Conservation (phyloP, 805 yeast species). For the Pichia ethanolica region DNA sequence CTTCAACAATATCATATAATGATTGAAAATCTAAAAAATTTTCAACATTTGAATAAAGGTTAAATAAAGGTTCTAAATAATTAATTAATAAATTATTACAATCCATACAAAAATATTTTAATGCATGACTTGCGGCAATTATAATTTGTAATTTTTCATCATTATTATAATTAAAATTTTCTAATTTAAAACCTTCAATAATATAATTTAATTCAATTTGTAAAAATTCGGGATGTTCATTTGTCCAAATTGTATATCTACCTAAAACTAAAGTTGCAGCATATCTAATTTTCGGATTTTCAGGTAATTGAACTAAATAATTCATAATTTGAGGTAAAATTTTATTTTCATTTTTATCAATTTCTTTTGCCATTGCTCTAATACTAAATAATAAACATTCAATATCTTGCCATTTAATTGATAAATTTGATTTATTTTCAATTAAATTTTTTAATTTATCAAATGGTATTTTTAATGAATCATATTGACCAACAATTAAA, state of each 20-base stretch:
- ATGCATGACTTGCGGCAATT: slow-evolving; percentile 86
- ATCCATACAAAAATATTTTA: slow-evolving; percentile 92
- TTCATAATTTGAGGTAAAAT: slow-evolving; percentile 75
- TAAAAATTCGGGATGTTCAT: slow-evolving; percentile 72
- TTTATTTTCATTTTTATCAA: slow-evolving; percentile 53
- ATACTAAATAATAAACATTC: slow-evolving; percentile 88
- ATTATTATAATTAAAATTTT: slow-evolving; percentile 6
- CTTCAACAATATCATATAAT: slow-evolving; percentile 76
- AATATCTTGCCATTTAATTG: slow-evolving; percentile 63
- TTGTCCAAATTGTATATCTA: slow-evolving; percentile 94
- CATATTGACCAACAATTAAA: slow-evolving; percentile 72
- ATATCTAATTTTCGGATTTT: slow-evolving; percentile 78
- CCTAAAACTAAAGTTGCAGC: slow-evolving; percentile 92
- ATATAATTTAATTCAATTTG: slow-evolving; percentile 82
- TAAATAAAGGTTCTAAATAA: slow-evolving; percentile 66
- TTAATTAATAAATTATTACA: slow-evolving; percentile 61
- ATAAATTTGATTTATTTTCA: slow-evolving; percentile 11
- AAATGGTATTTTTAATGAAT: slow-evolving; percentile 67
- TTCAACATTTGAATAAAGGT: slow-evolving; percentile 55
- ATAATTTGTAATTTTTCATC: slow-evolving; percentile 39
- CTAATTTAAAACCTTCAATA: slow-evolving; percentile 54
- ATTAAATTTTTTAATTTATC: slow-evolving; percentile 41
- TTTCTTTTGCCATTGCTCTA: slow-evolving; percentile 93
- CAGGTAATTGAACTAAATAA: slow-evolving; percentile 62
- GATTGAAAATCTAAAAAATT: slow-evolving; percentile 59